phyloP scores from a whole-genome alignment of 805 yeast species.

The Wickerhamomyces subpelliculosus region DNA sequence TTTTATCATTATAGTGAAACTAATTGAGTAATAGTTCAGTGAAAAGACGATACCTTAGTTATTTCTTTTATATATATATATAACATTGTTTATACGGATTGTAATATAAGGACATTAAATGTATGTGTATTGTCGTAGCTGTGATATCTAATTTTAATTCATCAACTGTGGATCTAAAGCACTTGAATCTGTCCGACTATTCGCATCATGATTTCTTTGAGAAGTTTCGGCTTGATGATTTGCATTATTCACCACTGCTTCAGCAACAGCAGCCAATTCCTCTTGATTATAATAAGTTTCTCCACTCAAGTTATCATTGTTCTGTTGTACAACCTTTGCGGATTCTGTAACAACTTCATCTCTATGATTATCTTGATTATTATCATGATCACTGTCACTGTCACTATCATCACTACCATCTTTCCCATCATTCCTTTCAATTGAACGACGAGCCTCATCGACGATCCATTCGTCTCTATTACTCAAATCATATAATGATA shows the following conservation, averaged over 20 bases:
- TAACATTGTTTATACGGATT: background rate
- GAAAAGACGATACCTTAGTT: background rate
- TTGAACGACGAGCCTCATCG: conserved; percentile 18
- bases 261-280: conserved; percentile 21
- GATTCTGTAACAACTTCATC: background rate
- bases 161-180: no score
- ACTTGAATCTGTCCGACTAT: no score
- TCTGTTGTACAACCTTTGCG: background rate
- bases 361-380: background rate
- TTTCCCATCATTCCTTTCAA: conserved; percentile 1
- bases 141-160: no score
- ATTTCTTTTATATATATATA: background rate
- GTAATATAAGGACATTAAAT: background rate
- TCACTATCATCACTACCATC: conserved; percentile 2
- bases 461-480: conserved; percentile 34
- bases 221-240: background rate
- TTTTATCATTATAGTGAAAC: conserved; percentile 46
- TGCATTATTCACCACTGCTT: conserved; percentile 19
- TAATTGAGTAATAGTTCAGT: background rate
- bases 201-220: no score
- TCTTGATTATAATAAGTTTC: conserved; percentile 14
- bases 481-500: conserved; percentile 37
- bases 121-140: background rate
- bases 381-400: background rate
- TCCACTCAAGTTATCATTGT: background rate